phyloP scores from a whole-genome alignment of 2,329 filamentous ascomycete species.

The Penicillium freii region DNA sequence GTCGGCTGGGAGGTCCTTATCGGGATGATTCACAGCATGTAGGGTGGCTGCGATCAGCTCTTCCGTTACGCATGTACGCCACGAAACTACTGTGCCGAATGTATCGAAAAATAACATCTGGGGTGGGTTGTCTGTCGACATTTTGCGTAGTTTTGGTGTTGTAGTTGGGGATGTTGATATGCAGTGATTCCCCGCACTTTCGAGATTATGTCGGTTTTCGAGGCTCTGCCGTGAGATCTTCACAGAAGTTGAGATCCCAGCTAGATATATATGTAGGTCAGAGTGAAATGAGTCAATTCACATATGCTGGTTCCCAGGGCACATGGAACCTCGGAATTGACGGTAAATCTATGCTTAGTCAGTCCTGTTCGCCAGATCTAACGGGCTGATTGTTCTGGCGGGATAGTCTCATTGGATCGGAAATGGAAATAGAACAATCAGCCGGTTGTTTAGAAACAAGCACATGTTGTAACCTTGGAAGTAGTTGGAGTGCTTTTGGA shows the following conservation, averaged over 20 bases:
- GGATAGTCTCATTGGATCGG: slow-evolving; percentile 2
- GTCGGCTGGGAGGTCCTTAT: slow-evolving; percentile 46
- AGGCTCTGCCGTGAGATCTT: neutral
- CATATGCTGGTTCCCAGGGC: neutral
- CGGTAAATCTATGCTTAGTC: slow-evolving; percentile 2
- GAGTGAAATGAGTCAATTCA: neutral
- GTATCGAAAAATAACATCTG: slow-evolving; percentile 36
- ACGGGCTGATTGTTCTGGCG: slow-evolving; percentile 13
- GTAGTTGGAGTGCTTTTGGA: too few species aligned
- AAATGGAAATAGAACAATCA: neutral
- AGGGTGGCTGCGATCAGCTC: slow-evolving; percentile 55
- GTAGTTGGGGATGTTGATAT: neutral
- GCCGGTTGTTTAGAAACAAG: too few species aligned
- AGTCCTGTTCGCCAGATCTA: slow-evolving; percentile 1
- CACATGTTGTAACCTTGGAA: too few species aligned
- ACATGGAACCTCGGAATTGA: neutral
- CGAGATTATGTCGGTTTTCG: neutral
- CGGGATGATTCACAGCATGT: slow-evolving; percentile 49
- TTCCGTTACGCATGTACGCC: slow-evolving; percentile 65
- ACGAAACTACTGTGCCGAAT: slow-evolving; percentile 68
- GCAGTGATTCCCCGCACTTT: neutral
- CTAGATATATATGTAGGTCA: neutral
- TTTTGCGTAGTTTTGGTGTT: slow-evolving; percentile 9
- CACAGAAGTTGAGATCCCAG: neutral
- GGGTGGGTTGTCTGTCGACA: slow-evolving; percentile 24